Conservation (phyloP, 257 asterid species). For the Knoxia roxburghii region DNA sequence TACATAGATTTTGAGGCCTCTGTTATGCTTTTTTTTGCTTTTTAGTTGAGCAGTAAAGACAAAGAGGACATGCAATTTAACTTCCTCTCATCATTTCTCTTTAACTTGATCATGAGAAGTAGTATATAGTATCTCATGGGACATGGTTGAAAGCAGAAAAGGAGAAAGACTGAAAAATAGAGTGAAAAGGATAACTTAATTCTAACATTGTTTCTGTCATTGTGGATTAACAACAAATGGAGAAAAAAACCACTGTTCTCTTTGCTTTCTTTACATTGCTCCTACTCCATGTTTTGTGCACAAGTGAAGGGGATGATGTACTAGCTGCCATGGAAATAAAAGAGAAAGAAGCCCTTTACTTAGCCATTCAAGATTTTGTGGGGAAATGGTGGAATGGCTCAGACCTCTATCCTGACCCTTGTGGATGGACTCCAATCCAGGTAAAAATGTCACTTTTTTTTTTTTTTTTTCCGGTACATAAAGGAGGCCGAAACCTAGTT, state of each 20-base stretch:
- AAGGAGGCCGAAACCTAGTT: too few relatives aligned
- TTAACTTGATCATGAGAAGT: neutral
- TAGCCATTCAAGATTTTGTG: conserved; percentile 30
- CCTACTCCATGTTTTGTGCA: conserved; percentile 1
- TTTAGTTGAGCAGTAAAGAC: neutral
- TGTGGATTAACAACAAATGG: neutral
- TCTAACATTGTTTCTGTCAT: neutral
- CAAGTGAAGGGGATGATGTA: conserved; percentile 11
- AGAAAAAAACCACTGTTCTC: neutral
- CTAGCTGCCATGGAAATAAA: conserved; percentile 15
- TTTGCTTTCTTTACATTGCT: conserved; percentile 5
- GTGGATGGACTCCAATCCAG: conserved; percentile 39
- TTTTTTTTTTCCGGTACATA: too few relatives aligned
- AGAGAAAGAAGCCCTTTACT: conserved; percentile 27
- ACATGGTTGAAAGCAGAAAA: neutral
- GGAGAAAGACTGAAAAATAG: neutral
- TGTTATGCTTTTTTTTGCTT: neutral
- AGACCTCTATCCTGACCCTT: conserved; percentile 37
- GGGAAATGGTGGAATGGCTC: conserved; percentile 35
- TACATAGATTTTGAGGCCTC: neutral
- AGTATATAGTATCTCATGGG: neutral
- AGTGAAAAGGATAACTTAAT: neutral
- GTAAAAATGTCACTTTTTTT: conserved; percentile 8
- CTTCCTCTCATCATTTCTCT: neutral
- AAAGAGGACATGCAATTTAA: neutral